Conservation (phyloP, 495 filamentous ascomycete genomes). For the Daldinia loculata region DNA sequence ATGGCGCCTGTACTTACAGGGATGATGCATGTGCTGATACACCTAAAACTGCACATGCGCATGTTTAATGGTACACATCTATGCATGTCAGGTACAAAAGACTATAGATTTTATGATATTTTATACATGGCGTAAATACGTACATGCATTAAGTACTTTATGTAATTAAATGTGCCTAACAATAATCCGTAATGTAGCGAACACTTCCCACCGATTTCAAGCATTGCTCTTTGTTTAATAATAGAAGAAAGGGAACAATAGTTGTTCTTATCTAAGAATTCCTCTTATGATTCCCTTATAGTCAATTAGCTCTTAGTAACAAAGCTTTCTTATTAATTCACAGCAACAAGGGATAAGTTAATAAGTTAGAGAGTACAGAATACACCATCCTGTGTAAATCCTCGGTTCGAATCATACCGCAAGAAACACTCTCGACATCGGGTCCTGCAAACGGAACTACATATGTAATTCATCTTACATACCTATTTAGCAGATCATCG, state of each 20-base stretch:
- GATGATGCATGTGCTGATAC: conserved; percentile 31
- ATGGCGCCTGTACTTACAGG: conserved; percentile 29
- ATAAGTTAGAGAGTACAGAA: background rate
- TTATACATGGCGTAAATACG: background rate
- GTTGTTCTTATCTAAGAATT: too few species aligned
- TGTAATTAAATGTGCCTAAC: too few species aligned
- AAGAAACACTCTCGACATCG: background rate
- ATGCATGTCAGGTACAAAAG: conserved; percentile 34
- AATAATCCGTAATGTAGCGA: background rate
- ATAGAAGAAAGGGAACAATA: background rate
- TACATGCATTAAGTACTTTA: background rate
- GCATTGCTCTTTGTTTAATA: background rate
- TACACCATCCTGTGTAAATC: background rate
- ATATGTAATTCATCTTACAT: background rate
- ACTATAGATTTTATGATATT: background rate
- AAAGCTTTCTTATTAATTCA: background rate
- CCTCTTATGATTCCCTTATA: background rate
- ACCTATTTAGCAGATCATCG: background rate
- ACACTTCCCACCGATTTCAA: background rate
- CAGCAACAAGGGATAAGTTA: background rate
- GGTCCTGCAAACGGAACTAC: background rate
- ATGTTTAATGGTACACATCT: conserved; percentile 8
- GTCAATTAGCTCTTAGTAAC: background rate
- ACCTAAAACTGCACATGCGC: conserved; percentile 27
- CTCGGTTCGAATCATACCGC: background rate